These are phyloP conservation scores for Arthroderma sp. DNA, from an alignment of 2,329 filamentous ascomycete species.

Conservation along the genomic window DNA sequence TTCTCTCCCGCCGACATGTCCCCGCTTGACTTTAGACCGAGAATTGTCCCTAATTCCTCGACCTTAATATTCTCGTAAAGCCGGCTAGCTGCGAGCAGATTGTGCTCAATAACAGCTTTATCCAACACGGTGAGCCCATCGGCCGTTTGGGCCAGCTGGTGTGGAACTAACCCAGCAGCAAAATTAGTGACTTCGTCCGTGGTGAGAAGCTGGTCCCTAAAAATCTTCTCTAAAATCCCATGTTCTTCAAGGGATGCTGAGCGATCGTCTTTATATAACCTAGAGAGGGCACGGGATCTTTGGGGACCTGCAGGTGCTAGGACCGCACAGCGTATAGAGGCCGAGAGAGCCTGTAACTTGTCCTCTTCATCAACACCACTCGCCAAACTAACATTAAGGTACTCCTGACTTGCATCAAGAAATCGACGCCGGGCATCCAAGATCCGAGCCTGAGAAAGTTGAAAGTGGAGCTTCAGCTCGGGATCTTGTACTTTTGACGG, in stretches of 20 bases:
- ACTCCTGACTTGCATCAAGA: conserved; percentile 72
- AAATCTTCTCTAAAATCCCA: conserved; percentile 92
- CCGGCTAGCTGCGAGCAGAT: conserved; percentile 71
- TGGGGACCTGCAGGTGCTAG: conserved; percentile 81
- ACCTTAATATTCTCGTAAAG: conserved; percentile 67
- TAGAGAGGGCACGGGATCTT: conserved; percentile 64
- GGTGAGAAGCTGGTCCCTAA: conserved; percentile 71
- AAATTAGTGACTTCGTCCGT: conserved; percentile 78
- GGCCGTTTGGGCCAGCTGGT: conserved; percentile 78
- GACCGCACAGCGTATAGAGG: conserved; percentile 83
- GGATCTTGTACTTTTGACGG: conserved; percentile 55
- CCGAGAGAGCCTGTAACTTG: conserved; percentile 67
- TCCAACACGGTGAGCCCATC: conserved; percentile 89
- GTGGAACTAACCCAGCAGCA: conserved; percentile 62
- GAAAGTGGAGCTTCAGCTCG: conserved; percentile 68
- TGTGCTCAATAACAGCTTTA: conserved; percentile 91
- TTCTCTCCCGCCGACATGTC: conserved; percentile 46
- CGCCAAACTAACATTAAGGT: conserved; percentile 74
- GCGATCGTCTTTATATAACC: conserved; percentile 88
- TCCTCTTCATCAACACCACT: conserved; percentile 72
- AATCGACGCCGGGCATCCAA: conserved; percentile 83
- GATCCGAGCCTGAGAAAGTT: conserved; percentile 83
- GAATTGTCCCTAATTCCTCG: conserved; percentile 58
- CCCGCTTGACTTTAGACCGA: conserved; percentile 51
- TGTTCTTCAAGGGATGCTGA: conserved; percentile 59